Conservation (phyloP, 108 stramenopile genomes). For the Cyclotella cryptica region DNA sequence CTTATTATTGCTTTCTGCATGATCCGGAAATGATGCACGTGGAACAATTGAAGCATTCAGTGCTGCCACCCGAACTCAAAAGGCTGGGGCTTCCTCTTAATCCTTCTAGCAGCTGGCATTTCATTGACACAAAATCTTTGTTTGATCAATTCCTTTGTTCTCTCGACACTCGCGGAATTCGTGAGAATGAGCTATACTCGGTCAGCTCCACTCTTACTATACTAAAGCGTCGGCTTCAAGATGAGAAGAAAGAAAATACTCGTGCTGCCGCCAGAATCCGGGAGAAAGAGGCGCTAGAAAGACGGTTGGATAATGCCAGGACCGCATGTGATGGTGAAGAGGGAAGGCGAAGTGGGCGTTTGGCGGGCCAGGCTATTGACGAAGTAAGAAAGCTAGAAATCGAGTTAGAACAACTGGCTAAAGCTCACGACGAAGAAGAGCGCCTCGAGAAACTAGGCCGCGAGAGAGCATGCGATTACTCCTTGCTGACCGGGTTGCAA, state of each 20-base stretch:
- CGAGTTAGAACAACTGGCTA: constrained; percentile 52
- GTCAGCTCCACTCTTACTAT: constrained; percentile 45
- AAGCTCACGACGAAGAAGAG: constrained; percentile 50
- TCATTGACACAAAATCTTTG: constrained; percentile 72
- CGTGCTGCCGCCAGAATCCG: constrained; percentile 44
- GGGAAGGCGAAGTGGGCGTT: constrained; percentile 75
- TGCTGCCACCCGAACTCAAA: constrained; percentile 44
- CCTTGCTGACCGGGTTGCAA: constrained; percentile 65
- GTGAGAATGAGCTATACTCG: constrained; percentile 69
- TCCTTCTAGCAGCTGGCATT: constrained; percentile 70
- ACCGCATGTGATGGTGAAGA: constrained; percentile 57
- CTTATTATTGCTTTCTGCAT: constrained; percentile 73
- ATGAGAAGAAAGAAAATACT: constrained; percentile 68
- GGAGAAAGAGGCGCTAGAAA: constrained; percentile 67
- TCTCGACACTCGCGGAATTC: constrained; percentile 78
- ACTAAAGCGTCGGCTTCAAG: constrained; percentile 63
- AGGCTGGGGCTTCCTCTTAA: constrained; percentile 49
- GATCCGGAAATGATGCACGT: constrained; percentile 77
- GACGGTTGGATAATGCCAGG: constrained; percentile 69
- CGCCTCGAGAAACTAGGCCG: constrained; percentile 41
- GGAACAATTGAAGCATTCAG: constrained; percentile 57
- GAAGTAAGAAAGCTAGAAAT: constrained; percentile 60
- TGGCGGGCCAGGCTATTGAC: constrained; percentile 67
- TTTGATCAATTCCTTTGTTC: constrained; percentile 69
- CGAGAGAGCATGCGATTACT: constrained; percentile 52